Evolutionary conservation across 1,284 basidiomycete species (phyloP).

Genomic region (Laetiporus sulphureus): DNA sequence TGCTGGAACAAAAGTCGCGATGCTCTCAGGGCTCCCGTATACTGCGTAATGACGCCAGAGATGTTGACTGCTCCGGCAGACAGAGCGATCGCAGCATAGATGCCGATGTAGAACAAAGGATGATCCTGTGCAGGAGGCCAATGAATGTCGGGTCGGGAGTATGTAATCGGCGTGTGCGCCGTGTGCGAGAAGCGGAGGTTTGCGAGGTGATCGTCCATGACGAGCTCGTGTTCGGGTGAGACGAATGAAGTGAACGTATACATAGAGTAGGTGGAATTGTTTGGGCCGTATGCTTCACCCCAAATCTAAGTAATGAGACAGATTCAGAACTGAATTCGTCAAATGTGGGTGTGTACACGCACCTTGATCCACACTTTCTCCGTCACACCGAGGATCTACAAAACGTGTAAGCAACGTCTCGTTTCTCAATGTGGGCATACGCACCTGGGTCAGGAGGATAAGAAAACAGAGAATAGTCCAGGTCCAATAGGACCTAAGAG

Average conservation of each 20-base stretch:
- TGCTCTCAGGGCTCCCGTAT: slow-evolving; percentile 55
- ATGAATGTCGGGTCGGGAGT: slow-evolving; percentile 27
- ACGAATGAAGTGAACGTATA: slow-evolving; percentile 26
- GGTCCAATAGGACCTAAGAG: slow-evolving; percentile 54
- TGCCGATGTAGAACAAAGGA: slow-evolving; percentile 57
- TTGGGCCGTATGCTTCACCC: slow-evolving; percentile 49
- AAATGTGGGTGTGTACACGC: background rate
- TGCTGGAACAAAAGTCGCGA: slow-evolving; percentile 53
- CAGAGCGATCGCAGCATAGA: slow-evolving; percentile 53
- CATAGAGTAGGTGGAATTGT: slow-evolving; percentile 7
- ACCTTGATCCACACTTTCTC: slow-evolving; percentile 77
- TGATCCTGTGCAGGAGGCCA: slow-evolving; percentile 44
- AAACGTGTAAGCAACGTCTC: slow-evolving; percentile 12
- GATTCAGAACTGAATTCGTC: too few relatives aligned
- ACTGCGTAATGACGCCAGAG: slow-evolving; percentile 43
- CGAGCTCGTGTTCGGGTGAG: slow-evolving; percentile 26
- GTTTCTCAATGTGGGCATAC: background rate
- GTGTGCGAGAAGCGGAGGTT: slow-evolving; percentile 29
- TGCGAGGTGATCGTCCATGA: slow-evolving; percentile 32
- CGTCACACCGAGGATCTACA: slow-evolving; percentile 38
- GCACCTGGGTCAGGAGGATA: slow-evolving; percentile 42
- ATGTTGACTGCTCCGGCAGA: slow-evolving; percentile 39
- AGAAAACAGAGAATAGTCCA: slow-evolving; percentile 45
- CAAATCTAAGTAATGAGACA: slow-evolving; percentile 35
- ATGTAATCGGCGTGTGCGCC: slow-evolving; percentile 16